Evolutionary conservation across 108 stramenopile species (phyloP).

Genomic region (Nitzschia inconspicua): DNA sequence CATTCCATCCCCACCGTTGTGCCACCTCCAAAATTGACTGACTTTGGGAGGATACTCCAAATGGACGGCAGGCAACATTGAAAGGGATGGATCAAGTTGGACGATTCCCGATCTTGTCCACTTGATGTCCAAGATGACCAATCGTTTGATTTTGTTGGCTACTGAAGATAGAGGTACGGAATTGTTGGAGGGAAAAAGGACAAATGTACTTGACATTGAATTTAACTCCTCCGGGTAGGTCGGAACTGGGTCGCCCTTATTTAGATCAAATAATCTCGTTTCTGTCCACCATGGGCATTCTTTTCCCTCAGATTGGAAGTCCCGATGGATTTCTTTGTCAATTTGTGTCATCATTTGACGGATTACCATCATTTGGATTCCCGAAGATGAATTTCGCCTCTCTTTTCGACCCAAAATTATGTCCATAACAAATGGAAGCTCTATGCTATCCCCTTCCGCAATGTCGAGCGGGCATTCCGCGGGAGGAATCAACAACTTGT

Average conservation of each 20-base stretch:
- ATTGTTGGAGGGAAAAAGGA: conserved; percentile 57
- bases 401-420: conserved; percentile 56
- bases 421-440: conserved; percentile 62
- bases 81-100: conserved; percentile 24
- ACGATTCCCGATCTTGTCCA: conserved; percentile 45
- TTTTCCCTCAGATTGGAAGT: no score
- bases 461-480: no score
- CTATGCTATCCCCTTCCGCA: no score
- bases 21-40: conserved; percentile 82
- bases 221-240: background rate
- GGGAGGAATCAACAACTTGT: conserved; percentile 49
- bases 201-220: conserved; percentile 28
- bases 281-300: conserved; percentile 10
- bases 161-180: conserved; percentile 60
- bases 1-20: conserved; percentile 68
- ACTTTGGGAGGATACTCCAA: conserved; percentile 48
- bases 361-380: conserved; percentile 55
- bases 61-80: conserved; percentile 56
- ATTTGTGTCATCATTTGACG: conserved; percentile 13
- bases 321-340: no score
- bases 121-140: conserved; percentile 74
- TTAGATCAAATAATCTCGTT: background rate
- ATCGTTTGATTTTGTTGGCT: conserved; percentile 30
- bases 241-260: conserved; percentile 3
- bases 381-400: conserved; percentile 55